Base-by-base conservation (phyloP, 208 protist species). In the Leishmania gerbilli region DNA sequence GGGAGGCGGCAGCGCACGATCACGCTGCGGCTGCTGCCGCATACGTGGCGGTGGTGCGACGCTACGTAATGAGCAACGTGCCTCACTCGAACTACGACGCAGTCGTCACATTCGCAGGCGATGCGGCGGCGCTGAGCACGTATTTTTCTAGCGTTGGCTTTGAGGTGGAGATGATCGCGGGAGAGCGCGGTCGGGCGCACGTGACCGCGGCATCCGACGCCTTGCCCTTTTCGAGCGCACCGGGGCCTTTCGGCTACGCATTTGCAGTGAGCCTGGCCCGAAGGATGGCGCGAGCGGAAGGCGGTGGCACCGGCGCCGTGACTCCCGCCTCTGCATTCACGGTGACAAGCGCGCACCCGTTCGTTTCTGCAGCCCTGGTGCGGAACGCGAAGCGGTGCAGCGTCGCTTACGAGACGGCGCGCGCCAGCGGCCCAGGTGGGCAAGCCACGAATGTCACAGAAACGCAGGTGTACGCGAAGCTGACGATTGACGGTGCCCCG, bases 381-480 rank as follows among this genome's bases (percentile, higher is more conserved):
- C 51, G 72, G 21, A 97, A 98, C 74, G 3, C 51, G 2, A 47
- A 86, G 15, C 93, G 95, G 65, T 79, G 81, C 58, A 65, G 13
- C 8, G 83, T 96, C 47, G 76, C 81, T 4, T 97, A 92, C 87
- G 94, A 97, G 15, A 94, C 92, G 47, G 92, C 93, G 21, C 91
- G 94, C 21, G 86, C 93, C 49, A 95, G 93, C 79, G 93, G 93
- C 21, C 95, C 95, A 0, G 95, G 95, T 45, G 95, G 95, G 53
- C 95, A 98, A 83, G 94, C 95, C 6, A 89, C 87, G 4, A 98
- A 98, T 74, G 94, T 97, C 3, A 86, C 92, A 0, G 94, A 98
- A 84, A 98, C 94, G 21, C 95, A 97, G 79, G 88, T 98, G 34
- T 92, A 91, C 62, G 93, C 93, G n/a, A 91, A 91, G 85, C 82